Base-by-base conservation (phyloP, 306 rosid genomes). In the Hippophae tibetana region DNA sequence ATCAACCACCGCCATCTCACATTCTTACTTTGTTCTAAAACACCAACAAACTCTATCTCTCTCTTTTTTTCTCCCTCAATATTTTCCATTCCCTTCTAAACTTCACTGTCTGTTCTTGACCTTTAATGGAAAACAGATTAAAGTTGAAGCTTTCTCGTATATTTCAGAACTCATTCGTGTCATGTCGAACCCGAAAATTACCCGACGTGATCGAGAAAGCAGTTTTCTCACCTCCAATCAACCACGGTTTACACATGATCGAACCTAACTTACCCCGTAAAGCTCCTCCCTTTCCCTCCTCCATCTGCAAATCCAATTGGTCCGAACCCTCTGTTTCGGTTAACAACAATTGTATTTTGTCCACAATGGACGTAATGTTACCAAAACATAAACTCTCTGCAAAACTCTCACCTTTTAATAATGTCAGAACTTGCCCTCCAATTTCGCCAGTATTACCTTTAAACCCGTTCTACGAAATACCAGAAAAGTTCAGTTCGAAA, bases 101-200 rank as follows among this genome's bases (percentile, higher is more conserved):
- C 38, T 4, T 31, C 38, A 2, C 38, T 18, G 38, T 31, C 23
- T 31, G 38, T 31, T 31, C 38, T 31, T 31, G 5, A 31, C 38
- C 74, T 54, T 13, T 47, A 31, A 92, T 93, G 99, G 89, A 93
- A 42, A 82, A 68, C 72, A 66, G 85, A 25, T 82, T 88, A 62
- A 88, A 82, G 74, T 56, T 69, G 55, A 77, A 86, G 65, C 79
- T 93, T 74, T 80, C 95, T 61, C 88, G 92, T 79, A 84, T 93
- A 78, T 82, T 88, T 66, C 89, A 85, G 1, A 69, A 93, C 72
- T 86, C 99, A 7, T 79, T 88, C 63, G 86, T 81, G 27, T 83
- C 95, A 7, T 93, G 99, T 62, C 69, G 93, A 7, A 67, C 94
- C 68, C 74, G 85, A 18, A 77, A 82, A 76, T 12, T 82, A 38